These are phyloP conservation scores for Coemansia sp. DNA, from an alignment of 192 early-diverging fungal species.

Conservation along the genomic window DNA sequence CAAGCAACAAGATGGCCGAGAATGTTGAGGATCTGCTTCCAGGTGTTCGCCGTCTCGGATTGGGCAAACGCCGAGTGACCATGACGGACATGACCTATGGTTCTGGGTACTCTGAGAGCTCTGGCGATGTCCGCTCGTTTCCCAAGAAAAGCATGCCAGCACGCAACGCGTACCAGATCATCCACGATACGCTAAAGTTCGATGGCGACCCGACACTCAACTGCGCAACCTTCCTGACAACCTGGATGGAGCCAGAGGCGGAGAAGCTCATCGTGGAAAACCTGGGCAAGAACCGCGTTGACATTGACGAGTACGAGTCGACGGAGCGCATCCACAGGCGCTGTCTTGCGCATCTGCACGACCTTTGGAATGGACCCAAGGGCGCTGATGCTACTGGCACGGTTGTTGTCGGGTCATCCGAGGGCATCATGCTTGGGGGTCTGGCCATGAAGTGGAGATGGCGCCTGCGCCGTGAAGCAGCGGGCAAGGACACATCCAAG, in stretches of 20 bases:
- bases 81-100: conserved; percentile 45
- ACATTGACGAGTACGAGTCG: conserved; percentile 71
- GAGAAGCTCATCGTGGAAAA: conserved; percentile 77
- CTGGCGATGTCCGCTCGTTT: conserved; percentile 34
- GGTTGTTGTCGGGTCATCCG: conserved; percentile 76
- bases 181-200: conserved; percentile 74
- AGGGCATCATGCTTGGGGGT: conserved; percentile 75
- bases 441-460: conserved; percentile 82
- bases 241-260: conserved; percentile 82
- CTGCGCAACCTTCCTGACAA: conserved; percentile 78
- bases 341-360: conserved; percentile 70
- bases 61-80: conserved; percentile 23
- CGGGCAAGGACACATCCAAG: conserved; percentile 65
- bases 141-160: conserved; percentile 49
- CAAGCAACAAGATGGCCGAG: conserved; percentile 22
- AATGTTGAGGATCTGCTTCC: conserved; percentile 38
- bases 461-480: conserved; percentile 60
- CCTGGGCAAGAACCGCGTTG: conserved; percentile 74
- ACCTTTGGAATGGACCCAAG: conserved; percentile 63
- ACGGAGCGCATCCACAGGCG: conserved; percentile 65
- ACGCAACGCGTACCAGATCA: conserved; percentile 66
- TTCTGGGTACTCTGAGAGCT: conserved; percentile 22
- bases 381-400: conserved; percentile 61
- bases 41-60: conserved; percentile 36
- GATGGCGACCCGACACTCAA: conserved; percentile 80